phyloP scores from a whole-genome alignment of 2,329 filamentous ascomycete genomes.

The Diplodia seriata region DNA sequence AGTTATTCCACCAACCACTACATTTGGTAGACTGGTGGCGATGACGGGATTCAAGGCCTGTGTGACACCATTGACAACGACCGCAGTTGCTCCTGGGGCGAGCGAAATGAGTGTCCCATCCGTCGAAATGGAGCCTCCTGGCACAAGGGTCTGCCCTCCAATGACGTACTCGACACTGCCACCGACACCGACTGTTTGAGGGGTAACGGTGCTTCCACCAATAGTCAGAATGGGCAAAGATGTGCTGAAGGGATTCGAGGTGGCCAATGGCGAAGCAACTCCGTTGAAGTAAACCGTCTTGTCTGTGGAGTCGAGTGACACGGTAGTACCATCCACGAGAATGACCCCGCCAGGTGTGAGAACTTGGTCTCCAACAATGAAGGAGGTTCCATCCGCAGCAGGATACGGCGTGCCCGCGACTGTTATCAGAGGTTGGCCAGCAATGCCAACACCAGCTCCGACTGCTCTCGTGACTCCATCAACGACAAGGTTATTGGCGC shows the following conservation, averaged over 20 bases:
- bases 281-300: constrained; percentile 33
- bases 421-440: constrained; percentile 18
- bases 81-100: constrained; percentile 37
- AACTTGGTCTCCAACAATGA: constrained; percentile 36
- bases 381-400: constrained; percentile 31
- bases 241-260: constrained; percentile 30
- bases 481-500: constrained; percentile 38
- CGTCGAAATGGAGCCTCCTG: constrained; percentile 38
- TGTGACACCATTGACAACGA: constrained; percentile 45
- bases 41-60: constrained; percentile 30
- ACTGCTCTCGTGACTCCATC: constrained; percentile 38
- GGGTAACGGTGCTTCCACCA: constrained; percentile 19
- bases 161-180: constrained; percentile 9
- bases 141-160: constrained; percentile 36
- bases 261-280: constrained; percentile 28
- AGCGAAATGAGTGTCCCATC: constrained; percentile 38
- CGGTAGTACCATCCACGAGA: constrained; percentile 33
- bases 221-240: constrained; percentile 38
- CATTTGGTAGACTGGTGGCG: constrained; percentile 40
- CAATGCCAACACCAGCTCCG: constrained; percentile 3
- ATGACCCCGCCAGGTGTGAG: constrained; percentile 41
- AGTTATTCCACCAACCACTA: constrained; percentile 45
- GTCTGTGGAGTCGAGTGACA: constrained; percentile 34
- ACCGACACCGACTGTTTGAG: not conserved
- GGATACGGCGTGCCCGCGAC: constrained; percentile 35